Base-by-base conservation (phyloP, 768 basidiomycete species). In the Boletales sp. region DNA sequence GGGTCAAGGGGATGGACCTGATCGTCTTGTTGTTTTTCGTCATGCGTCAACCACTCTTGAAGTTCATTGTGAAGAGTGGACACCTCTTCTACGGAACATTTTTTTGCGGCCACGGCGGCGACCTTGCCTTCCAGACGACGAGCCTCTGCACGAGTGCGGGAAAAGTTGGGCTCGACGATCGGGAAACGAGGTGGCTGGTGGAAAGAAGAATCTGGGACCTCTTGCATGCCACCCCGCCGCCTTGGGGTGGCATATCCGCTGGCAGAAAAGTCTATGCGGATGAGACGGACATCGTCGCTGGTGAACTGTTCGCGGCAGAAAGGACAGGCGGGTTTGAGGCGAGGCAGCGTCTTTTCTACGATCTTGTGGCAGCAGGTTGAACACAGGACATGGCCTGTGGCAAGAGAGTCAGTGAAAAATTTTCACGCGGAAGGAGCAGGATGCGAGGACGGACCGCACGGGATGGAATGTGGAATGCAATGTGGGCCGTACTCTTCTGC, bases 11-110 rank as follows among this genome's bases (percentile, higher is more conserved):
- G 44, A 75, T 80, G 60, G 60, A 87, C 88, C 72, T 84, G 81
- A 52, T 84, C 82, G 58, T 82, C 78, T 61, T 67, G 59, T 59
- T 63, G 61, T 65, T 81, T 82, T 56, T 69, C 72, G 59, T 84
- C 83, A 45, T 79, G 72, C 40, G 72, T 73, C 49, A 91, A 68
- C 87, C 87, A 91, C 53, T 82, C 80, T 65, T 87, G 80, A 54
- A 91, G 76, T 71, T 91, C 89, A 62, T 82, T 80, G 70, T 88
- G 86, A 55, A 91, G 79, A 52, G 77, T 72, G 45, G 82, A 80
- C 45, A 91, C 86, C 72, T 91, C 89, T 67, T 90, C 89, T 52
- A 91, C 88, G 35, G 87, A 88, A 71, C 86, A 89, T 77, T 87
- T 90, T 80, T 87, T 87, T 13, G 81, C 79, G 31, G 89, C 89